A percentile compares a stretch with the other conserved stretches of the same genome.
phyloP scores from a whole-genome alignment of 2,329 filamentous ascomycete genomes.

The Arthrobotrys megalospora region DNA sequence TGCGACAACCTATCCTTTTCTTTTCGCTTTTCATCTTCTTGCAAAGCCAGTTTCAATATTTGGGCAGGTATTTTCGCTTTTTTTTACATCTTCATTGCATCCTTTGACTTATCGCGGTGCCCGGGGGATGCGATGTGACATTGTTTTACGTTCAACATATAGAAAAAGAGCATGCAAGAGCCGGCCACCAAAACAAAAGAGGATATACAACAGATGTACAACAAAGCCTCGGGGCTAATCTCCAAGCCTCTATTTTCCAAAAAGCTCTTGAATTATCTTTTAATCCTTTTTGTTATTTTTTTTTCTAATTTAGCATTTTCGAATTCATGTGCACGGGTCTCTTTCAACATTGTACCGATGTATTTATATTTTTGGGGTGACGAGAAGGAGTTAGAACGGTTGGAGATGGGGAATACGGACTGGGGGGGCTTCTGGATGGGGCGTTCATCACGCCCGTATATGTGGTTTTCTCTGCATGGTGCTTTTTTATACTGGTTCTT shows the following conservation, averaged over 20 bases:
- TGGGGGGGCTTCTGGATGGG: not conserved
- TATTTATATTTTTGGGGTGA: constrained; percentile 23
- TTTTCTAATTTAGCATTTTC: constrained; percentile 20
- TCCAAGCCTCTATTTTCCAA: not conserved
- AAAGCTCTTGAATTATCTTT: constrained; percentile 15
- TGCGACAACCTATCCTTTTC: not conserved
- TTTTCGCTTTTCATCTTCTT: constrained; percentile 22
- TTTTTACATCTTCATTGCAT: constrained; percentile 15
- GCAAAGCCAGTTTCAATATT: constrained; percentile 57
- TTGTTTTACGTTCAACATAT: constrained; percentile 54
- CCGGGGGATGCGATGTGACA: constrained; percentile 12
- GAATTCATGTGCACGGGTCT: constrained; percentile 43
- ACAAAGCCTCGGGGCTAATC: not conserved
- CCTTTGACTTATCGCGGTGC: constrained; percentile 23
- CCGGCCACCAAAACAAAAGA: not conserved
- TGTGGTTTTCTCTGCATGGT: constrained; percentile 6
- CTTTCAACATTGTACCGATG: constrained; percentile 60
- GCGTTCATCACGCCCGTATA: constrained; percentile 51
- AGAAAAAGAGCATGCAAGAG: constrained; percentile 24
- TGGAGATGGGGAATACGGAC: not conserved
- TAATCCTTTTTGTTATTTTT: constrained; percentile 6
- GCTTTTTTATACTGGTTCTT: not conserved
- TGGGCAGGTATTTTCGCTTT: constrained; percentile 21
- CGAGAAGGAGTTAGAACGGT: constrained; percentile 15
- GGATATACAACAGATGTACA: constrained; percentile 6